Base-by-base conservation (phyloP, 78 protist genomes). In the Dictyostelium capitatum region DNA sequence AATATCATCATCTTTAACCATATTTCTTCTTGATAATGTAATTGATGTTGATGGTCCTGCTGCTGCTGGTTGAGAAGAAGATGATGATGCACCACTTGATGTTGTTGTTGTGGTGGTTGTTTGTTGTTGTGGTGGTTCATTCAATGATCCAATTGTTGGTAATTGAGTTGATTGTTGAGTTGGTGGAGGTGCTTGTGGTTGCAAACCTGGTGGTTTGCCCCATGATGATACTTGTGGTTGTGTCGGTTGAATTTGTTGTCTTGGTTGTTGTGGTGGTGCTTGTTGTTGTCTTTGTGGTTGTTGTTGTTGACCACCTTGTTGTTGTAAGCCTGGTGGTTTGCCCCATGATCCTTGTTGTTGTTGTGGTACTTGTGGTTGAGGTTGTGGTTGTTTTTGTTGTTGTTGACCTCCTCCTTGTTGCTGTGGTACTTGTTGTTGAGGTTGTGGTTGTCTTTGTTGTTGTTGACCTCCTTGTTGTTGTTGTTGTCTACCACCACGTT, bases 51-150 rank as follows among this genome's bases (percentile, higher is more conserved):
- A 17, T 32, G 77, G 77, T 14, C 23, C 8, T 10, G 20, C 23
- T 37, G 15, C 25, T 59, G 32, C 32, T 32, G 77, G 23, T 12
- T 37, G 25, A 41, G 50, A 32, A 6, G 28, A 9, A 17, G 32
- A 3, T 7, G 41, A 10, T 17, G n/a, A 19, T 23, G 41, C 28
- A 19, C 19, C 30, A 9, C 30, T 46, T 4, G 56, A 43, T 3
- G 54, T 47, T 0, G 56, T 47, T 8, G 79, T 43, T 0, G 41
- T 70, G 0, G 79, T n/a, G 6, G 79, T 47, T n/a, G 30, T 2
- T 73, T 73, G 79, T 73, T 20, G 32, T 46, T 46, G 79, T 73
- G 0, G 79, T 73, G 5, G 79, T 46, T 70, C 25, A 37, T 37
- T 70, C 12, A 41, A 30, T 69, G 48, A 28, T 32, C 47, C 15